Evolutionary conservation across 1,139 yeast genomes (phyloP).

Genomic region (Lodderomyces parapsilosis): DNA sequence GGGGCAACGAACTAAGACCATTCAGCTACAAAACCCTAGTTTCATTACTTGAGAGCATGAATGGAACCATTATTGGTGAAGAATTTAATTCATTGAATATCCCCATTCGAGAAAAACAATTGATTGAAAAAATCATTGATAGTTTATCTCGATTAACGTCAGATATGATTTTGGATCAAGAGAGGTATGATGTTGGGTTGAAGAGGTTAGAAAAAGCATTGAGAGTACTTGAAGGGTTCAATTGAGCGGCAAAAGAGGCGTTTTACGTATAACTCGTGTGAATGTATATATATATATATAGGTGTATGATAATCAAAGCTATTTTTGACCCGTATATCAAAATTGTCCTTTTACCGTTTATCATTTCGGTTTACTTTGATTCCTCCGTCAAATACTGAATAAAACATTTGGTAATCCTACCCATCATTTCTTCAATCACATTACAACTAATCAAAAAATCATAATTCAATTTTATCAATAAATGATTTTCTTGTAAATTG

Average conservation of each 20-base stretch:
- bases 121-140: conserved; percentile 82
- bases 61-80: conserved; percentile 62
- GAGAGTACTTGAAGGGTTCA: conserved; percentile 79
- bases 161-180: conserved; percentile 84
- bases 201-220: conserved; percentile 76
- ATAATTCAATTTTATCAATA: conserved; percentile 37
- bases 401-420: conserved; percentile 26
- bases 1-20: conserved; percentile 40
- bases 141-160: conserved; percentile 81
- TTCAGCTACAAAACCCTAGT: conserved; percentile 60
- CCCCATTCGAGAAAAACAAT: conserved; percentile 72
- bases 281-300: background rate
- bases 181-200: conserved; percentile 78
- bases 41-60: conserved; percentile 58
- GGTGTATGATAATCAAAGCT: background rate
- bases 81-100: conserved; percentile 75
- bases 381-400: conserved; percentile 11
- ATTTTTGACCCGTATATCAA: too few species aligned
- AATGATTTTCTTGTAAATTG: conserved; percentile 5
- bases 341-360: too few species aligned
- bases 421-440: conserved; percentile 21
- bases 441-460: conserved; percentile 35
- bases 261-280: too few species aligned
- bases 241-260: conserved; percentile 3
- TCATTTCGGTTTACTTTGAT: background rate